phyloP scores from a whole-genome alignment of 352 stramenopile species.

The Achlya hypogyna region DNA sequence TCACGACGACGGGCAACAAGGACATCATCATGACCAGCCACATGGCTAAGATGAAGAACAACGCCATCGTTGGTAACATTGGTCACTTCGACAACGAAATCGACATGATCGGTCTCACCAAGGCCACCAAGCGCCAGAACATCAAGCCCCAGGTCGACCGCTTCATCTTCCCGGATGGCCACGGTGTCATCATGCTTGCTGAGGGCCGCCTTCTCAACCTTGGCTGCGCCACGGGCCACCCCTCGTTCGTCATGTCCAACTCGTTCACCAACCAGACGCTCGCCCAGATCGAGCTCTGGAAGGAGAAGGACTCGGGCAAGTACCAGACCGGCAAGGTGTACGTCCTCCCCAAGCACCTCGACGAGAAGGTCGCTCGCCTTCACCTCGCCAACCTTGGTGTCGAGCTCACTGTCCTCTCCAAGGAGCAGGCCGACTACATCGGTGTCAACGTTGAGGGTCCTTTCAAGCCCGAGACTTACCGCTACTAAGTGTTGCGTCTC shows the following conservation, averaged over 20 bases:
- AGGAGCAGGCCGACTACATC: slow-evolving; percentile 98
- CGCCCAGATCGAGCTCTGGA: slow-evolving; percentile 98
- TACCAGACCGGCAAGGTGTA: slow-evolving; percentile 96
- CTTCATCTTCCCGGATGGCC: slow-evolving; percentile 94
- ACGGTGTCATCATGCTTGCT: slow-evolving; percentile 95
- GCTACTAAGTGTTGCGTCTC: slow-evolving; percentile 83
- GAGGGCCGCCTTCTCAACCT: slow-evolving; percentile 98
- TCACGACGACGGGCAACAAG: slow-evolving; percentile 99
- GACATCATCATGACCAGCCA: slow-evolving; percentile 95
- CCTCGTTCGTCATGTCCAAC: slow-evolving; percentile 99
- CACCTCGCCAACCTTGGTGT: slow-evolving; percentile 93
- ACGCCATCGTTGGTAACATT: slow-evolving; percentile 99
- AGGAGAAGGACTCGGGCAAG: slow-evolving; percentile 91
- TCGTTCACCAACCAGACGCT: slow-evolving; percentile 99
- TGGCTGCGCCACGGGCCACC: slow-evolving; percentile 97
- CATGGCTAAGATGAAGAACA: slow-evolving; percentile 99
- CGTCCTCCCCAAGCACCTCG: slow-evolving; percentile 96
- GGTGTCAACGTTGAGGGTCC: slow-evolving; percentile 88
- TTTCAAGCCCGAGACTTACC: slow-evolving; percentile 97
- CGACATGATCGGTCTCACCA: slow-evolving; percentile 93
- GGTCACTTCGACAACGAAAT: slow-evolving; percentile 99
- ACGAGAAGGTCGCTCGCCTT: slow-evolving; percentile 97
- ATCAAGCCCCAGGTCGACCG: slow-evolving; percentile 99
- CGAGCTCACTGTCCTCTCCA: slow-evolving; percentile 91
- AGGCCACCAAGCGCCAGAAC: slow-evolving; percentile 88